These are phyloP conservation scores for Fragaria ananassa DNA, from an alignment of 306 rosid genomes.

Conservation along the genomic window DNA sequence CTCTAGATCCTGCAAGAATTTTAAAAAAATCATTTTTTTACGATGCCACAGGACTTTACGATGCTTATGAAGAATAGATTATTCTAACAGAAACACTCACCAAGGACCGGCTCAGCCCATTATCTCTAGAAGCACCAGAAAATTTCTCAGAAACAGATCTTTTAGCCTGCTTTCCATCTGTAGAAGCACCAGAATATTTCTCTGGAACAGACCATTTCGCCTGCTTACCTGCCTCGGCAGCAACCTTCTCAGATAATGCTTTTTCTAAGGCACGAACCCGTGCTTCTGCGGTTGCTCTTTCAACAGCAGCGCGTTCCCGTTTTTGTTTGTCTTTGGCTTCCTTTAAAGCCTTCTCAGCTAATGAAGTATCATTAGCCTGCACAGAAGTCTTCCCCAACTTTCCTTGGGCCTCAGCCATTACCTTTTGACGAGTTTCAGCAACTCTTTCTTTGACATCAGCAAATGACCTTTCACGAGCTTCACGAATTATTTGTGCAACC, in stretches of 20 bases:
- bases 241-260: conserved; percentile 76
- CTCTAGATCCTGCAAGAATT: conserved; percentile 39
- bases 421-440: conserved; percentile 64
- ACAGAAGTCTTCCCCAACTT: conserved; percentile 47
- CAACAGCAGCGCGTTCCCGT: conserved; percentile 90
- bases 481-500: conserved; percentile 84
- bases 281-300: conserved; percentile 87
- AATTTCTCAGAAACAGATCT: conserved; percentile 43
- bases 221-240: conserved; percentile 59
- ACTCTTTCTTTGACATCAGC: conserved; percentile 81
- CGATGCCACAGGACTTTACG: conserved; percentile 1
- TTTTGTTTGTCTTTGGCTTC: conserved; percentile 86
- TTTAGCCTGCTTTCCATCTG: conserved; percentile 34
- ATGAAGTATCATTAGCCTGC: conserved; percentile 49
- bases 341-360: conserved; percentile 64
- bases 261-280: conserved; percentile 79
- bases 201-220: conserved; percentile 48
- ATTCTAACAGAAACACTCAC: conserved; percentile 28
- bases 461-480: conserved; percentile 95
- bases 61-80: not conserved
- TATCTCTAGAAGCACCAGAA: conserved; percentile 39
- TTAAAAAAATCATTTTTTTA: conserved; percentile 2
- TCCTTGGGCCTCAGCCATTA: conserved; percentile 56
- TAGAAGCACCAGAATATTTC: conserved; percentile 32
- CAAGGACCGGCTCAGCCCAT: conserved; percentile 34